Conservation (phyloP, 2,329 filamentous ascomycete genomes). For the Cryphonectria carpinicola region DNA sequence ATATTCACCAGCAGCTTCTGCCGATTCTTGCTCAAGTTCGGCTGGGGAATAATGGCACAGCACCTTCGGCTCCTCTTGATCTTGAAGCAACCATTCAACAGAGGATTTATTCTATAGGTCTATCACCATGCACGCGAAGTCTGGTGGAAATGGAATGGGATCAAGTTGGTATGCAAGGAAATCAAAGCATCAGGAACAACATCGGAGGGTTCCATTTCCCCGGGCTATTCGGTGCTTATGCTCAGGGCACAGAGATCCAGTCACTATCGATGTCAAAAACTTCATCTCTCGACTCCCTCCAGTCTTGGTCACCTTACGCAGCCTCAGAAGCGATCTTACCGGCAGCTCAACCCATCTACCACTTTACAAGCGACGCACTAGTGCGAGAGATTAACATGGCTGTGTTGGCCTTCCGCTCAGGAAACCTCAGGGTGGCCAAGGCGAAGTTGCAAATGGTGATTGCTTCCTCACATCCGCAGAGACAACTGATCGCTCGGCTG, state of each 20-base stretch:
- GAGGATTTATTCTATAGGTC: not conserved
- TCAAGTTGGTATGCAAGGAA: too few species aligned
- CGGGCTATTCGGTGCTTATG: not conserved
- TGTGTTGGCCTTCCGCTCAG: constrained; percentile 13
- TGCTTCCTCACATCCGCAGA: constrained; percentile 7
- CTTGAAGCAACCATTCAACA: not conserved
- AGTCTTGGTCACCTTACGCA: not conserved
- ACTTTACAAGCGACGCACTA: not conserved
- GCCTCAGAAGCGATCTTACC: not conserved
- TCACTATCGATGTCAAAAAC: not conserved
- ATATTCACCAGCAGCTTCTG: not conserved
- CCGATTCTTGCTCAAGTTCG: not conserved
- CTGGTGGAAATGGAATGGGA: constrained; percentile 4
- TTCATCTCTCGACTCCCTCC: not conserved
- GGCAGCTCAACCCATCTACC: not conserved
- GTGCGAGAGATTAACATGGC: constrained; percentile 10
- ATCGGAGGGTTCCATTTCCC: not conserved
- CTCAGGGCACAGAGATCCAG: too few species aligned
- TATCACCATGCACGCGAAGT: constrained; percentile 12
- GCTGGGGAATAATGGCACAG: not conserved
- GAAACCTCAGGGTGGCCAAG: constrained; percentile 11
- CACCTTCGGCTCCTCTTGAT: not conserved
- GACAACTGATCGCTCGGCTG: constrained; percentile 23
- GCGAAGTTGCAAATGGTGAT: constrained; percentile 12
- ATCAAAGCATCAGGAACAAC: not conserved